These are phyloP conservation scores for Anaeromyces robustus DNA, from an alignment of 192 early-diverging fungal genomes.

Conservation along the genomic window DNA sequence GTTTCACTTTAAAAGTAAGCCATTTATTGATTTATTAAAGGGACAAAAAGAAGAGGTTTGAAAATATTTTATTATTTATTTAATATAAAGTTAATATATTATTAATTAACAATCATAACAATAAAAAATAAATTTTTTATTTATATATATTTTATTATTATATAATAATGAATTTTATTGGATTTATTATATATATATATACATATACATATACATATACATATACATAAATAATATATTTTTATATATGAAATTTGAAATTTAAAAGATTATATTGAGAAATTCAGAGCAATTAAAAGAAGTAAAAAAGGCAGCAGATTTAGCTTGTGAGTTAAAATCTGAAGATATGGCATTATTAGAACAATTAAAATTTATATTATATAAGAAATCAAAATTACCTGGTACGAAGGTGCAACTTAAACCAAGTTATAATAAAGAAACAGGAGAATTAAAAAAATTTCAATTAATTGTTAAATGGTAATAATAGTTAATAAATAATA, in stretches of 20 bases:
- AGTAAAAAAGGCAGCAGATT: conserved; percentile 44
- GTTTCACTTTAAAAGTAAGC: conserved; percentile 53
- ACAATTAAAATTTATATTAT: conserved; percentile 59
- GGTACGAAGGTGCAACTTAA: conserved; percentile 91
- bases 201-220: too few relatives aligned
- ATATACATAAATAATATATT: too few relatives aligned
- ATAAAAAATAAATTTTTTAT: too few relatives aligned
- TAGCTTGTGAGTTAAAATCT: conserved; percentile 30
- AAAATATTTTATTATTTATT: background rate
- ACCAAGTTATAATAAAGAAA: conserved; percentile 36
- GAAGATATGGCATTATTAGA: conserved; percentile 37
- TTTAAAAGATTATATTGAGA: conserved; percentile 70
- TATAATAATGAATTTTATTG: too few relatives aligned
- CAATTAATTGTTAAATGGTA: conserved; percentile 85
- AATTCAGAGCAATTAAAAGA: conserved; percentile 46
- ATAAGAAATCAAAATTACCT: conserved; percentile 58
- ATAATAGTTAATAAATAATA: too few relatives aligned
- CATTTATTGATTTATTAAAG: conserved; percentile 23
- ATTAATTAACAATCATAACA: too few relatives aligned
- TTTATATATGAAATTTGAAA: conserved; percentile 3
- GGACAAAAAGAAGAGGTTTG: background rate
- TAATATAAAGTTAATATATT: too few relatives aligned
- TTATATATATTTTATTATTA: too few relatives aligned
- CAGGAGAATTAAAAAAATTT: conserved; percentile 39
- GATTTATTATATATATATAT: too few relatives aligned